Conservation (phyloP, 805 yeast genomes). For the Yarrowia sp. region DNA sequence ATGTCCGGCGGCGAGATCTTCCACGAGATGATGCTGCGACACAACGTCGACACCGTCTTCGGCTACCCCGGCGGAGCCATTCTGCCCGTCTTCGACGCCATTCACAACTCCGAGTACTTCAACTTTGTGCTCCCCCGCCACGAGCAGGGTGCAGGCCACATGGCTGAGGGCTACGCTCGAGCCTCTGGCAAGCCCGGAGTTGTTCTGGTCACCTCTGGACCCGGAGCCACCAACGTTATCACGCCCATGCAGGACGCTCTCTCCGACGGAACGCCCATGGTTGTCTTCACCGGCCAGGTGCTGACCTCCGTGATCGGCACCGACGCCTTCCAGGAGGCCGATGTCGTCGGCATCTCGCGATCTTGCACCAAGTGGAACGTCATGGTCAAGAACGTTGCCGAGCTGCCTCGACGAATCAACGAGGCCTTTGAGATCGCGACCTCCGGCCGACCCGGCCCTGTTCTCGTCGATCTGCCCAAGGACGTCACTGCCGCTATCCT, state of each 20-base stretch:
- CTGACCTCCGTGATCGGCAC: constrained; percentile 95
- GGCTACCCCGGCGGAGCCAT: constrained; percentile 99
- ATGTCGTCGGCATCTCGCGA: constrained; percentile 93
- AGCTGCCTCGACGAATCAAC: constrained; percentile 90
- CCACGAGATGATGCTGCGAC: constrained; percentile 98
- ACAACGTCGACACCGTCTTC: constrained; percentile 90
- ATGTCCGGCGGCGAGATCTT: constrained; percentile 98
- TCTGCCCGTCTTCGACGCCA: constrained; percentile 95
- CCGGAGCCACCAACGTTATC: constrained; percentile 97
- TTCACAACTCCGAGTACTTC: constrained; percentile 84
- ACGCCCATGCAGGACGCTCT: constrained; percentile 99
- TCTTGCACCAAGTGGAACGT: constrained; percentile 99
- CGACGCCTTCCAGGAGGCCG: constrained; percentile 99
- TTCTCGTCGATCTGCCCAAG: constrained; percentile 94
- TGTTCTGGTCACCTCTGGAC: constrained; percentile 97
- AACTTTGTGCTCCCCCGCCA: constrained; percentile 91
- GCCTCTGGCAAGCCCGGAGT: constrained; percentile 97
- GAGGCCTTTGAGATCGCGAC: constrained; percentile 98
- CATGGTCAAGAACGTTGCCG: constrained; percentile 93
- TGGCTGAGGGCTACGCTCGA: constrained; percentile 99
- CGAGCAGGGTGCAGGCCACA: constrained; percentile 99
- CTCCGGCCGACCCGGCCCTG: constrained; percentile 97
- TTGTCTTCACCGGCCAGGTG: constrained; percentile 96
- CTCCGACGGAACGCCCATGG: constrained; percentile 95
- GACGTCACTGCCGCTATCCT: constrained; percentile 94